phyloP scores from a whole-genome alignment of 106 monocot species.

The Dendrobium nobile region DNA sequence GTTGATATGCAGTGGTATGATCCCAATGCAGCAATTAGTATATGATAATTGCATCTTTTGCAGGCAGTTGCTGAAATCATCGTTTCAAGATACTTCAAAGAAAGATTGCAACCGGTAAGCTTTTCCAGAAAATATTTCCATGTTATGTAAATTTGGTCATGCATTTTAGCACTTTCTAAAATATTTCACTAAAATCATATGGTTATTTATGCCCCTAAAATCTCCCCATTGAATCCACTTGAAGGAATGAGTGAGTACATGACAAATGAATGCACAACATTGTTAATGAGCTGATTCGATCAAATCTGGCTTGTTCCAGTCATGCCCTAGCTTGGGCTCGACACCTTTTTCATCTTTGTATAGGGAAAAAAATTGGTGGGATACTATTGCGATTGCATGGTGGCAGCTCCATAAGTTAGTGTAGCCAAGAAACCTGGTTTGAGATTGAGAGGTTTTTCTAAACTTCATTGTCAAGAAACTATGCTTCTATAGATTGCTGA shows the following conservation, averaged over 20 bases:
- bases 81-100: constrained; percentile 59
- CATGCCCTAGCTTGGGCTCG: neutral
- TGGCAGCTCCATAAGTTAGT: neutral
- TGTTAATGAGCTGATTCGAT: neutral
- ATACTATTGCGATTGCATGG: neutral
- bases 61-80: constrained; percentile 94
- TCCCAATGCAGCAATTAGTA: neutral
- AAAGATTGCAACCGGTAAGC: constrained; percentile 65
- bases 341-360: neutral
- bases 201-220: neutral
- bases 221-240: neutral
- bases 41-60: constrained; percentile 8
- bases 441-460: no score
- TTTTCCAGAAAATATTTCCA: constrained; percentile 6
- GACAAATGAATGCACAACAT: neutral
- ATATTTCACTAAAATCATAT: constrained; percentile 7
- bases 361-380: neutral
- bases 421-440: no score
- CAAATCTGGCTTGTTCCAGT: neutral
- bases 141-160: constrained; percentile 2
- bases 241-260: neutral
- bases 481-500: no score
- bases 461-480: no score
- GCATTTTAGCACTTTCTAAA: neutral
- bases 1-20: neutral